Percentiles rank a stretch among this genome's conserved stretches.
Conservation (phyloP, 2,329 filamentous ascomycete species). For the Colletotrichum sp. region DNA sequence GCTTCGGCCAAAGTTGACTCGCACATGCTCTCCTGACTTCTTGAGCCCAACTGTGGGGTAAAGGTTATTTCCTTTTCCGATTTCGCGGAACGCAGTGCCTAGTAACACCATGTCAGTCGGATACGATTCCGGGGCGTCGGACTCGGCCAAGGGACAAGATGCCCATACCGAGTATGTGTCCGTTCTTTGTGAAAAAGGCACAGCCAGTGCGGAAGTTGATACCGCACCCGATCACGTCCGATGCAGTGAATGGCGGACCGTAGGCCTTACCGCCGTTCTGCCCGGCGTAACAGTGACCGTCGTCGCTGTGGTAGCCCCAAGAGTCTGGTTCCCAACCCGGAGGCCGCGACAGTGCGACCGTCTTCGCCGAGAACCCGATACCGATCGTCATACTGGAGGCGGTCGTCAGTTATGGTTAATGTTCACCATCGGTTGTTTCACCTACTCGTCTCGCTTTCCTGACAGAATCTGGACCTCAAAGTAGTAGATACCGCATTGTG, state of each 20-base stretch:
- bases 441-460: conserved; percentile 60
- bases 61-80: conserved; percentile 55
- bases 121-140: neutral
- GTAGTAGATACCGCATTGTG: conserved; percentile 93
- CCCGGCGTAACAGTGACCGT: conserved; percentile 64
- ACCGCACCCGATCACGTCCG: conserved; percentile 68
- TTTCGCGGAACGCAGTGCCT: conserved; percentile 75
- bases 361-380: conserved; percentile 64
- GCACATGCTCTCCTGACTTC: conserved; percentile 64
- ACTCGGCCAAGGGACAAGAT: conserved; percentile 4
- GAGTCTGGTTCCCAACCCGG: conserved; percentile 72
- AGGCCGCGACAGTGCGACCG: conserved; percentile 57
- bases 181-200: conserved; percentile 74
- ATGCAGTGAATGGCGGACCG: conserved; percentile 57
- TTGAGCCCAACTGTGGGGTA: conserved; percentile 72
- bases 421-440: conserved; percentile 21
- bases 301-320: conserved; percentile 73
- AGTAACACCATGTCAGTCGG: conserved; percentile 17
- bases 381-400: conserved; percentile 60
- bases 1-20: conserved; percentile 70
- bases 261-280: conserved; percentile 62
- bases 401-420: neutral
- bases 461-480: conserved; percentile 71
- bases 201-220: conserved; percentile 68
- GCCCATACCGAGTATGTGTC: conserved; percentile 55